Evolutionary conservation across 2,329 filamentous ascomycete genomes (phyloP), one percentile per base, ranked within the genome.

Genomic region (Colletotrichum eremochloae): DNA sequence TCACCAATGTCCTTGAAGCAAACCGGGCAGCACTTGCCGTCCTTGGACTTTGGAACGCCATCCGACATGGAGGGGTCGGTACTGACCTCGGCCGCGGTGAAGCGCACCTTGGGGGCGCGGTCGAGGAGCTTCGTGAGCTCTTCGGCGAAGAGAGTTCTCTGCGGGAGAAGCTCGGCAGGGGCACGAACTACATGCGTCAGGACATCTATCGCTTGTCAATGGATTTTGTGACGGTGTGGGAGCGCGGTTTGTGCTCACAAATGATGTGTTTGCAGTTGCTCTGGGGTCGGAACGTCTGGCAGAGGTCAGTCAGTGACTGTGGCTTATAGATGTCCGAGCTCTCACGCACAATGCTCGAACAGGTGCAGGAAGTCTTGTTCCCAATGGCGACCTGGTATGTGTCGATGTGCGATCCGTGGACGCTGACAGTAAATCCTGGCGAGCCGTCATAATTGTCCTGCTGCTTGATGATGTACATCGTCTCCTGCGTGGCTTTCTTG

Each of bases 261-360:
- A 74, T 64, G 55, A 74, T 63, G 29, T 74, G 73, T 53, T 74
- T 68, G 67, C 71, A 74, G 31, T 73, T 69, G 6, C 56, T 66
- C 18, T 29, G 48, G 44, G 55, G 58, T 57, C 33, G 60, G 52
- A 14, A 72, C 40, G 24, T 68, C 71, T 74, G 42, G 8, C 1
- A 24, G 20, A 24, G 14, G 33, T 71, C 9, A 53, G 44, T n/a
- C 44, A 46, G 44, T 6, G 29, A 12, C 20, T 38, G 18, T 11
- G 38, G n/a, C 31, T n/a, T 20, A n/a, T 4, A 3, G 15, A 52
- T n/a, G 7, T 9, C 8, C 7, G 9, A 11, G 29, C 15, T 33
- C 18, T 14, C 42, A 63, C 63, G 33, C 36, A 74, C 71, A 9
- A 69, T 63, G 48, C 50, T 61, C 29, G 42, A 15, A 31, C 73